Evolutionary conservation across 768 basidiomycete genomes (phyloP), one percentile per base, ranked within the genome.

Genomic region (Collybia mongolica): DNA sequence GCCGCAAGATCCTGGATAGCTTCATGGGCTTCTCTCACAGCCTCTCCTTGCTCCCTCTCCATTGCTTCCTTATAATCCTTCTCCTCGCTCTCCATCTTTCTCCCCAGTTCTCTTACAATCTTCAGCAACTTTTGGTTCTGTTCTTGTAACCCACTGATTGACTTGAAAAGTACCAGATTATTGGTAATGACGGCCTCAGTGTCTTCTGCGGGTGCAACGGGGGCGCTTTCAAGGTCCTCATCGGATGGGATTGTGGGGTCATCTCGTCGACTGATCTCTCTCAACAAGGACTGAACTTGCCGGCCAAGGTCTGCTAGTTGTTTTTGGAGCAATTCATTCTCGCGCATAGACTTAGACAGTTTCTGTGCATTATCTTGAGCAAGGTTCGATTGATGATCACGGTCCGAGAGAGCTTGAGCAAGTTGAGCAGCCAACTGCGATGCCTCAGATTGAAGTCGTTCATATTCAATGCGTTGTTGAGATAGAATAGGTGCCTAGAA

Each of bases 91-190:
- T 98, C 97, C 78, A 98, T 81, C 73, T 89, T 87, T 32, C 76
- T 69, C 5, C 89, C 93, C 35, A 98, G 75, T 48, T 90, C 88
- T 15, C 95, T 77, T 11, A 88, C 85, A 56, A 96, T 84, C 65
- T 81, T 84, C 41, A 98, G 73, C 19, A 98, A 71, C 58, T 88
- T 89, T 72, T 91, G 88, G 64, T 98, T 98, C 70, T 96, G 94
- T 37, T 85, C 80, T 61, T 98, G 94, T n/a, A 99, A 71, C 11
- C 79, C 74, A 12, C 81, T 77, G 46, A 98, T 80, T 0, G 85
- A 88, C 39, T 78, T 77, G 83, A 93, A 98, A 28, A 90, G 78
- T 20, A 98, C 89, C 17, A 98, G 81, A 59, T 93, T 80, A 60
- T 90, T 89, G 15, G 90, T 87, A 65, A 98, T 95, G 54, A 98